Base-by-base conservation (phyloP, 495 filamentous ascomycete species). In the Letharia columbiana region DNA sequence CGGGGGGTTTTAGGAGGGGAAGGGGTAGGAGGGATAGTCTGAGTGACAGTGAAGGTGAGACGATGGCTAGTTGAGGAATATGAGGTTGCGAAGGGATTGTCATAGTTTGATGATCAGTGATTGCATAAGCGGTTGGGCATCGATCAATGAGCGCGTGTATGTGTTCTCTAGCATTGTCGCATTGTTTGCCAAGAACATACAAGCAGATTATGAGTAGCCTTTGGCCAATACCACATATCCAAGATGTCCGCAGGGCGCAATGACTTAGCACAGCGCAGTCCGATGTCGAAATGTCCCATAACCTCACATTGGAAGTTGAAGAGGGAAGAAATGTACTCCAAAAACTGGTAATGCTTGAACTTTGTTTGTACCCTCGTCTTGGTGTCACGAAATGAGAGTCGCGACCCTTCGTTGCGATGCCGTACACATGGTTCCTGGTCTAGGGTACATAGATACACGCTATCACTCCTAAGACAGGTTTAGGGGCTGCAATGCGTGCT, bases 1-100 rank as follows among this genome's bases (percentile, higher is more conserved):
- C 28, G 74, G 70, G n/a, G 63, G 83, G 83, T 37, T 76, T 79
- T 76, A 69, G 77, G 75, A 77, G 76, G 72, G 80, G 77, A 68
- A 76, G 74, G 47, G 79, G 71, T 71, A 76, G 71, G 71, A 75
- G 72, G 72, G 77, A 76, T 69, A 85, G 80, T 74, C 74, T 83
- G 71, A 85, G 79, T 75, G 85, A 83, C 71, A 86, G 80, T 69
- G 81, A 82, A 49, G 76, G 73, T 31, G 66, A 72, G 60, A 64
- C 57, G 8, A 62, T 41, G 17, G 49, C 45, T 41, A 62, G 62
- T 28, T 58, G 52, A 60, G 63, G 44, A 5, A 1, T 15, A 37
- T 41, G 9, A n/a, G 12, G 18, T 0, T 10, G 0, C 1, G 28
- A 33, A 49, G 4, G 60, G 42, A n/a, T 39, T 0, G 5, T 7